Percentiles rank a stretch among this genome's conserved stretches.
Conservation (phyloP, 225 moss, liverwort and hornwort species). For the Physcomitrellopsis africana region DNA sequence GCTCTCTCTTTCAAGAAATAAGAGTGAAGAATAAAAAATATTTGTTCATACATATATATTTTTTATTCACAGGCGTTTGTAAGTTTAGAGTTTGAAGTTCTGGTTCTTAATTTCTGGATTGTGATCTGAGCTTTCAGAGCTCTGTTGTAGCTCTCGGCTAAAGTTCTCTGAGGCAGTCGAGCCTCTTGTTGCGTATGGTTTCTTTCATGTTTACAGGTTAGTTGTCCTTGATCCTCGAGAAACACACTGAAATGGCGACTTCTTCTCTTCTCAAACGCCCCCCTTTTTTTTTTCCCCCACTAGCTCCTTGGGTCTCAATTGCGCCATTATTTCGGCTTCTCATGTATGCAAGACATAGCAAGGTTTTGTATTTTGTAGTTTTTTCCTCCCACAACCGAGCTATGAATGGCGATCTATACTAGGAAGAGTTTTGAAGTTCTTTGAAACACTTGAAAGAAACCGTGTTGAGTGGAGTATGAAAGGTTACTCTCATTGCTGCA, state of each 20-base stretch:
- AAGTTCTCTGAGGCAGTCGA: neutral
- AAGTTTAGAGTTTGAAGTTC: neutral
- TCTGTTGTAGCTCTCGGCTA: neutral
- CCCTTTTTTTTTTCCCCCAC: neutral
- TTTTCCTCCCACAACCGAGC: too few relatives aligned
- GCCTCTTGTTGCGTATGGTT: neutral
- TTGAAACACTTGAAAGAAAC: too few relatives aligned
- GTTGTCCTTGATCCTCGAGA: slow-evolving; percentile 23
- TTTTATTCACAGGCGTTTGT: neutral
- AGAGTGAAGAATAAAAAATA: too few relatives aligned
- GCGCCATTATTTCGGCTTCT: neutral
- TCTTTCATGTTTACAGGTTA: neutral
- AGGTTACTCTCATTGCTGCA: too few relatives aligned
- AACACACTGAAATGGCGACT: neutral
- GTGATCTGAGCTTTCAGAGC: slow-evolving; percentile 23
- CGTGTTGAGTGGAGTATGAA: too few relatives aligned
- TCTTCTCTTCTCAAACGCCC: slow-evolving; percentile 1
- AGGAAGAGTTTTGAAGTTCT: too few relatives aligned
- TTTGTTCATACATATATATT: too few relatives aligned
- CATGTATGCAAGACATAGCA: neutral
- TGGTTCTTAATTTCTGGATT: neutral
- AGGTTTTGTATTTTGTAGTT: too few relatives aligned
- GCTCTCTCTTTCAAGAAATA: neutral
- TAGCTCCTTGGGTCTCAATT: neutral
- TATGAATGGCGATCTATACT: too few relatives aligned